Conservation (phyloP, 2,329 filamentous ascomycete species). For the Ophiocordyceps australis region DNA sequence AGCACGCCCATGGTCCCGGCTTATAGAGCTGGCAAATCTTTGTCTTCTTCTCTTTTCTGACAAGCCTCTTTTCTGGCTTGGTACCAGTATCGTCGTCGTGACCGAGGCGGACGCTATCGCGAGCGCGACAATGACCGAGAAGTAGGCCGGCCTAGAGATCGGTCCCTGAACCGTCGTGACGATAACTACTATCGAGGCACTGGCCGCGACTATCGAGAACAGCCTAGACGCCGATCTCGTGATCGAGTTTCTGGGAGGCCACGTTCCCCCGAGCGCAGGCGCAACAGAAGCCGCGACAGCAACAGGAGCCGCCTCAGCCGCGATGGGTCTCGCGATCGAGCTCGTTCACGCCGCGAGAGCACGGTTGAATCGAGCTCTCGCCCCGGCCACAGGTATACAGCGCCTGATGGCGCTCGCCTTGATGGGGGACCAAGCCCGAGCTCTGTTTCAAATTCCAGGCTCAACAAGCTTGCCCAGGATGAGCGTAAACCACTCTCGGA, state of each 20-base stretch:
- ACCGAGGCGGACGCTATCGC: constrained; percentile 24
- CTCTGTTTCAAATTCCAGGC: too few species aligned
- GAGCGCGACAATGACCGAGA: constrained; percentile 32
- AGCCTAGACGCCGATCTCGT: constrained; percentile 42
- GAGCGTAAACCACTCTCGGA: too few species aligned
- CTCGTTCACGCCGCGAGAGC: constrained; percentile 44
- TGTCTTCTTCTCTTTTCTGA: constrained; percentile 18
- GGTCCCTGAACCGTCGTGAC: constrained; percentile 38
- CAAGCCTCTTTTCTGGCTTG: constrained; percentile 5
- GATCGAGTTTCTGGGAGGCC: constrained; percentile 40
- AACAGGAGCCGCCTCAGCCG: constrained; percentile 49
- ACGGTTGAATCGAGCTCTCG: constrained; percentile 64
- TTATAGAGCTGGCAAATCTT: too few species aligned
- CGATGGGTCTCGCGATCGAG: constrained; percentile 55
- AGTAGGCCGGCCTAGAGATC: constrained; percentile 47
- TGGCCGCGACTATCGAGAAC: constrained; percentile 29
- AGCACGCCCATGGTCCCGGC: too few species aligned
- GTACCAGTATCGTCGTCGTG: constrained; percentile 41
- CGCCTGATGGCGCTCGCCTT: too few species aligned
- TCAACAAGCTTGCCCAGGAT: too few species aligned
- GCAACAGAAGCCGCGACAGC: constrained; percentile 44
- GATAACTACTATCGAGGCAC: constrained; percentile 44
- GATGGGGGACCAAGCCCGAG: too few species aligned
- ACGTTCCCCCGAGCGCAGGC: constrained; percentile 38
- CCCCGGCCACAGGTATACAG: too few species aligned